A percentile compares a stretch with the other conserved stretches of the same genome.
Evolutionary conservation across 257 asterid species (phyloP).

Genomic region (Anisodus tanguticus): DNA sequence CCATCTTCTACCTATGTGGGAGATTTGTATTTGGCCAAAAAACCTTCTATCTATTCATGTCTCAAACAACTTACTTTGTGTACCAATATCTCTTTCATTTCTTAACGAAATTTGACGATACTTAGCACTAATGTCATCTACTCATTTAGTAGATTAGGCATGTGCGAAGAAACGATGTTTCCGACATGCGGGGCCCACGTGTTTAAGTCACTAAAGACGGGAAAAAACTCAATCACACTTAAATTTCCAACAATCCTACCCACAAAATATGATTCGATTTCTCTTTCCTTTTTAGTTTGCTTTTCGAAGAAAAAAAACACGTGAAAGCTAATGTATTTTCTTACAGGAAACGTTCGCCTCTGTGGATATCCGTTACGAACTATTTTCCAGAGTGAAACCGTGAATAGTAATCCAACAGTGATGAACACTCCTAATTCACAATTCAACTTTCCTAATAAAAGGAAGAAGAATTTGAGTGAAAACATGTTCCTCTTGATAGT

Average conservation of each 20-base stretch:
- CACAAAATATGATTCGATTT: background rate
- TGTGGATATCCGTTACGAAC: slow-evolving; percentile 45
- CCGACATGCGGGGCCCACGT: no score
- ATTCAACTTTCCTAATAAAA: slow-evolving; percentile 29
- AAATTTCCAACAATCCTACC: background rate
- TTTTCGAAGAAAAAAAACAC: background rate
- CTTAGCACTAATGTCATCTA: no score
- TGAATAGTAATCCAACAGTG: slow-evolving; percentile 7
- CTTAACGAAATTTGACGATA: no score
- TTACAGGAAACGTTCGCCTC: slow-evolving; percentile 38
- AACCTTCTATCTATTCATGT: no score
- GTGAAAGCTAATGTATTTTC: background rate
- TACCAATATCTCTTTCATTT: no score
- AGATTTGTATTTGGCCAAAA: no score
- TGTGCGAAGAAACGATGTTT: no score
- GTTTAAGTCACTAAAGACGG: no score
- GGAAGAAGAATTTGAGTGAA: slow-evolving; percentile 33
- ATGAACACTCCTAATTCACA: slow-evolving; percentile 30
- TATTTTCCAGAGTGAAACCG: slow-evolving; percentile 28
- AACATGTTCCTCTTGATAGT: slow-evolving; percentile 37
- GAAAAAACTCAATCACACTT: no score
- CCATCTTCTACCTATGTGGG: no score
- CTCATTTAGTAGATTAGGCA: no score
- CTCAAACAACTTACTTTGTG: no score
- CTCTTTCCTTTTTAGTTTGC: background rate